Evolutionary conservation across 2,329 filamentous ascomycete genomes (phyloP).

Genomic region (Fusarium sarcochroum): DNA sequence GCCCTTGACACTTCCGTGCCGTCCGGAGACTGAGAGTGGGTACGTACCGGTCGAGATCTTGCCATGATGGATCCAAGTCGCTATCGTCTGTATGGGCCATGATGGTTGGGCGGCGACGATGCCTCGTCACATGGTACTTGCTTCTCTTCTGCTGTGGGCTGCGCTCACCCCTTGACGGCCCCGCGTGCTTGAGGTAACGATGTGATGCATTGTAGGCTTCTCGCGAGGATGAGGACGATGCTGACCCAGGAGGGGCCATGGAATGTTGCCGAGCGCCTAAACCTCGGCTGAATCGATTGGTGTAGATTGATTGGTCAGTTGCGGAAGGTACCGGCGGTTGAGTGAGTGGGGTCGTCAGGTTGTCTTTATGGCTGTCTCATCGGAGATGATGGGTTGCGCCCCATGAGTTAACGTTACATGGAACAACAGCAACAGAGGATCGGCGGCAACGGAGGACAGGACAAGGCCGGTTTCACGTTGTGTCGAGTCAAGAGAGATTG

Average conservation of each 20-base stretch:
- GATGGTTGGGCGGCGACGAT: constrained; percentile 51
- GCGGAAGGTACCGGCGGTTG: neutral
- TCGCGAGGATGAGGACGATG: constrained; percentile 43
- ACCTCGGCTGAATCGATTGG: constrained; percentile 37
- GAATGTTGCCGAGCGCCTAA: constrained; percentile 42
- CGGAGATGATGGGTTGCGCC: constrained; percentile 15
- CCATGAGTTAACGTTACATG: constrained; percentile 51
- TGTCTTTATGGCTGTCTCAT: constrained; percentile 35
- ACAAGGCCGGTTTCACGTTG: constrained; percentile 36
- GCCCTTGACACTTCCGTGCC: constrained; percentile 13
- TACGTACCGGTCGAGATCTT: constrained; percentile 81
- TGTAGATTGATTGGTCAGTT: constrained; percentile 40
- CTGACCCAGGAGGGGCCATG: constrained; percentile 46
- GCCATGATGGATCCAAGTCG: constrained; percentile 75
- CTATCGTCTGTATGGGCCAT: constrained; percentile 53
- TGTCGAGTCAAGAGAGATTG: constrained; percentile 27
- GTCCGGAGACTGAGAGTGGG: constrained; percentile 24
- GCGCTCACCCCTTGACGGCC: constrained; percentile 39
- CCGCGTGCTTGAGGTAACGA: constrained; percentile 51
- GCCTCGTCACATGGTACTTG: constrained; percentile 48
- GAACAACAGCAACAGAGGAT: constrained; percentile 27
- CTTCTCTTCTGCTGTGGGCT: constrained; percentile 33
- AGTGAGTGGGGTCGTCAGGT: constrained; percentile 29
- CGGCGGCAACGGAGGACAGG: constrained; percentile 2
- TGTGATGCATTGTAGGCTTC: constrained; percentile 48